phyloP scores from a whole-genome alignment of 352 stramenopile genomes.

The Hyaloperonospora brassicae region DNA sequence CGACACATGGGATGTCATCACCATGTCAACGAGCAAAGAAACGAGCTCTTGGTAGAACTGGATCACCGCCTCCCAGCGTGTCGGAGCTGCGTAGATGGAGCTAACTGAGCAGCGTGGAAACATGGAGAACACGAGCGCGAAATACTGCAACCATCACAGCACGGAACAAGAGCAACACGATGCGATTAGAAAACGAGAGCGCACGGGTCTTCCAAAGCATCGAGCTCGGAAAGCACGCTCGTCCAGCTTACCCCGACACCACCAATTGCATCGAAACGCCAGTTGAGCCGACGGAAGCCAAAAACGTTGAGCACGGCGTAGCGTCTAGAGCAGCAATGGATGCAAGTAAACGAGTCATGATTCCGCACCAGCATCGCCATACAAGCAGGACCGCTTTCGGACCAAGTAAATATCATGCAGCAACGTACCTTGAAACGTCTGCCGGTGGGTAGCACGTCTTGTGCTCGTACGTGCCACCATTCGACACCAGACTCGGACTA shows the following conservation, averaged over 20 bases:
- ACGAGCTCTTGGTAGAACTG: slow-evolving; percentile 52
- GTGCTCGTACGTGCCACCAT: slow-evolving; percentile 66
- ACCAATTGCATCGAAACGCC: slow-evolving; percentile 89
- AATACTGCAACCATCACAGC: slow-evolving; percentile 53
- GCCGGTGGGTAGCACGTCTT: slow-evolving; percentile 75
- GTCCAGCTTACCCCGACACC: slow-evolving; percentile 56
- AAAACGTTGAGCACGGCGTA: slow-evolving; percentile 81
- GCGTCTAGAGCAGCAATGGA: slow-evolving; percentile 34
- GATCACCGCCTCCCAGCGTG: slow-evolving; percentile 31
- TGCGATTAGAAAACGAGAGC: too few species aligned
- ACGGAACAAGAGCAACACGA: not conserved
- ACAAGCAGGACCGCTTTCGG: not conserved
- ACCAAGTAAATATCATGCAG: not conserved
- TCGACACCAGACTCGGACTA: slow-evolving; percentile 47
- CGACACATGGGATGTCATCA: slow-evolving; percentile 70
- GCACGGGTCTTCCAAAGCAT: not conserved
- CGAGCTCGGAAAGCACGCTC: not conserved
- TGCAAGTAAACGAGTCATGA: slow-evolving; percentile 4
- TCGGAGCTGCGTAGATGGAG: slow-evolving; percentile 53
- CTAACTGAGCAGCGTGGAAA: slow-evolving; percentile 86
- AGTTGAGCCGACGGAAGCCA: slow-evolving; percentile 89
- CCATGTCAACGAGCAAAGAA: slow-evolving; percentile 55
- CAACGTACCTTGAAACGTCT: slow-evolving; percentile 57
- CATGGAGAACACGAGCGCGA: slow-evolving; percentile 87
- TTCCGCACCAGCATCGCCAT: slow-evolving; percentile 1